Evolutionary conservation across 2,329 filamentous ascomycete genomes (phyloP), one percentile per base, ranked within the genome.

Genomic region (Diplodia sapinea): DNA sequence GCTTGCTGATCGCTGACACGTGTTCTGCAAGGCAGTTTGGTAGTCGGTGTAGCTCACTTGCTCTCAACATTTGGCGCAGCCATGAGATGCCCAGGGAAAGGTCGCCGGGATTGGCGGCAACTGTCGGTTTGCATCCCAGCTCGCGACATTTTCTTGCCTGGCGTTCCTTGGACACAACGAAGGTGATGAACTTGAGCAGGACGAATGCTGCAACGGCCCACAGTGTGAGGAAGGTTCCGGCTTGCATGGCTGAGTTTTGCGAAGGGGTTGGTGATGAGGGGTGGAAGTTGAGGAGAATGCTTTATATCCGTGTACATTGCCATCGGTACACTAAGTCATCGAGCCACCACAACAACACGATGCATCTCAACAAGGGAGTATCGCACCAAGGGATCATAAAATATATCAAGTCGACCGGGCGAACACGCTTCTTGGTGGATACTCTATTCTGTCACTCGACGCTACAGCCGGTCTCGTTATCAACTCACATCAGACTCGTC

Each of bases 21-120:
- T 70, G 68, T 31, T 74, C 72, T 33, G 31, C n/a, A 47, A 54
- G 72, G 67, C 52, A 77, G 3, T 73, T 83, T 4, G 81, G 74
- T 0, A 74, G 38, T 13, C 73, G 65, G 50, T 26, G 26, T 26
- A 74, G 74, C 26, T 74, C 68, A 23, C 78, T 80, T 64, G 81
- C 78, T 12, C 74, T 73, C 23, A 81, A 65, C 68, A 81, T 80
- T 31, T 76, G 70, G 49, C 76, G 70, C 68, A 87, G 78, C 49
- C 83, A 73, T 73, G 87, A 85, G 31, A 84, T 71, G 2, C 86
- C 87, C 2, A 88, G 76, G 8, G 31, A 33, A 66, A 89, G 72
- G 0, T 80, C 81, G 75, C 87, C 83, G 4, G 83, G 83, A 68
- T 81, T 84, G 9, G 69, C 67, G 3, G 74, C 72, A n/a, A 77